Conservation (phyloP, 75 land plant species). For the Pseudotsuga menziesii region DNA sequence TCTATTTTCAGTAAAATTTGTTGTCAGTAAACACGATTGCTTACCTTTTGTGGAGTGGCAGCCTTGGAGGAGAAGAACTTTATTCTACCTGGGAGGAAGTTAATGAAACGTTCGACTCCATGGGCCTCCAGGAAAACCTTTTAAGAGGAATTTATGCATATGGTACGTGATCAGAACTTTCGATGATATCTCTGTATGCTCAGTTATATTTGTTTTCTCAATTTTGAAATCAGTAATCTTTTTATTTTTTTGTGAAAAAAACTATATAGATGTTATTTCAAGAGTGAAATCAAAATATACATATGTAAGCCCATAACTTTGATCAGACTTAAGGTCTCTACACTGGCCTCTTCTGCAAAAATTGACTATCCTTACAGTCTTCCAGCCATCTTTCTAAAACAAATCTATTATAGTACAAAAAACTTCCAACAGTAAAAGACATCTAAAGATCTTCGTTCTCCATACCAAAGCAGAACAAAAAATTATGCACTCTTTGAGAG, state of each 20-base stretch:
- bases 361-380: too few relatives aligned
- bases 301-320: too few relatives aligned
- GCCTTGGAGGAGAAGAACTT: conserved; percentile 54
- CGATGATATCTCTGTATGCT: background rate
- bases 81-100: conserved; percentile 68
- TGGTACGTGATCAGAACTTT: conserved; percentile 25
- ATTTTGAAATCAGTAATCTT: background rate
- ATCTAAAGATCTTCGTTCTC: too few relatives aligned
- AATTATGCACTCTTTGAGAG: too few relatives aligned
- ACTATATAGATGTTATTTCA: background rate
- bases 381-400: background rate
- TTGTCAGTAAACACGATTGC: too few relatives aligned
- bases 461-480: too few relatives aligned
- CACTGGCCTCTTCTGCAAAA: too few relatives aligned
- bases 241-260: background rate
- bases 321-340: too few relatives aligned
- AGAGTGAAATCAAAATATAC: too few relatives aligned
- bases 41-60: background rate
- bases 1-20: too few relatives aligned
- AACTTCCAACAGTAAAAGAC: too few relatives aligned
- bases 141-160: conserved; percentile 77
- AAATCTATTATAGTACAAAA: background rate
- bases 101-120: conserved; percentile 56
- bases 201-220: background rate
- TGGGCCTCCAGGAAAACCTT: conserved; percentile 68